Evolutionary conservation across 192 early-diverging fungal genomes (phyloP).

Genomic region (Chytriomyces sp.): DNA sequence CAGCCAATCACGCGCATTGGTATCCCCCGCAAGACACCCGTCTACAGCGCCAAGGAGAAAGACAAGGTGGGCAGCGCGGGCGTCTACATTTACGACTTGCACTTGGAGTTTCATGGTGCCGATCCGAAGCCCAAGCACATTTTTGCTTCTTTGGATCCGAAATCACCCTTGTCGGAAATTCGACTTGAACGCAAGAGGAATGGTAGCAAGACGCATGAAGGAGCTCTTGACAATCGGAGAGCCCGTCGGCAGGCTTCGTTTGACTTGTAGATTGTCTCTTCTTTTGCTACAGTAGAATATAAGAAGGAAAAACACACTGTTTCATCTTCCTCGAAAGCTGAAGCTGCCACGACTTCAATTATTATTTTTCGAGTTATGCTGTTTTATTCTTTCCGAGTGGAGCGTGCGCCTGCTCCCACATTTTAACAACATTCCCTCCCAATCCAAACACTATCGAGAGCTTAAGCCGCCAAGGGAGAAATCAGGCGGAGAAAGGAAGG

Average conservation of each 20-base stretch:
- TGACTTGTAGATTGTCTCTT: no score
- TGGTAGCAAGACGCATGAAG: no score
- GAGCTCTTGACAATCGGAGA: no score
- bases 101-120: conserved; percentile 9
- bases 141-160: conserved; percentile 10
- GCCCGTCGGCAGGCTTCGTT: no score
- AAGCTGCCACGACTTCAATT: background rate
- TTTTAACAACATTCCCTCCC: background rate
- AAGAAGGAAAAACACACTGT: no score
- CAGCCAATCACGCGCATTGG: conserved; percentile 28
- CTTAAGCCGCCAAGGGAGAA: conserved; percentile 48
- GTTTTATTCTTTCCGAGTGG: background rate
- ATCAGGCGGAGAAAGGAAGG: conserved; percentile 50
- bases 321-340: background rate
- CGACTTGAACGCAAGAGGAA: background rate
- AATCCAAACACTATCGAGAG: background rate
- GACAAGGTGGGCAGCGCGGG: background rate
- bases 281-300: no score
- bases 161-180: conserved; percentile 7
- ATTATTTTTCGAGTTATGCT: background rate
- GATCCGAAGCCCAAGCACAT: conserved; percentile 16
- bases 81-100: background rate
- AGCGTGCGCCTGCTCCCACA: background rate
- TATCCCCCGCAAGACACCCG: conserved; percentile 12
- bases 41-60: conserved; percentile 10